Percentiles rank a stretch among this genome's conserved stretches.
phyloP scores from a whole-genome alignment of 2,329 filamentous ascomycete species.

The Calonectria fujianensis region DNA sequence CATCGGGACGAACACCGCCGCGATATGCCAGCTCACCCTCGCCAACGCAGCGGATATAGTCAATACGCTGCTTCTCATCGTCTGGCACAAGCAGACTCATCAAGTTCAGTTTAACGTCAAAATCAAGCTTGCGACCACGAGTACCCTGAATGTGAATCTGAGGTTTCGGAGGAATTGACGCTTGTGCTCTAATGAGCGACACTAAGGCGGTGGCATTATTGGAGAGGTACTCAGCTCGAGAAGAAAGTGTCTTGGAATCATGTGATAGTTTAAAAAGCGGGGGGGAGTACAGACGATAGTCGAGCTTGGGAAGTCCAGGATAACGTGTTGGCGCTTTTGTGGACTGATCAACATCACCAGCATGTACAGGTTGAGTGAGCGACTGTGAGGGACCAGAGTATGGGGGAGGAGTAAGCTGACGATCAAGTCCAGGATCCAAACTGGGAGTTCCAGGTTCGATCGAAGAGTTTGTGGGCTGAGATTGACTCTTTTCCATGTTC shows the following conservation, averaged over 20 bases:
- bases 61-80: slow-evolving; percentile 65
- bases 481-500: slow-evolving; percentile 29
- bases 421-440: neutral
- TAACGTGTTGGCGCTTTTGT: slow-evolving; percentile 59
- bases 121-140: slow-evolving; percentile 67
- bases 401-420: slow-evolving; percentile 45
- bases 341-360: slow-evolving; percentile 18
- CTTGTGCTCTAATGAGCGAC: slow-evolving; percentile 68
- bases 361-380: neutral
- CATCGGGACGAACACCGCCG: slow-evolving; percentile 65
- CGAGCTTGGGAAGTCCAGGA: slow-evolving; percentile 68
- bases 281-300: slow-evolving; percentile 72
- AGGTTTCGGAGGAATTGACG: slow-evolving; percentile 73
- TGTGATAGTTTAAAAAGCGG: slow-evolving; percentile 70
- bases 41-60: slow-evolving; percentile 72
- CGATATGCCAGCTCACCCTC: slow-evolving; percentile 70
- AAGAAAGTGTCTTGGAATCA: slow-evolving; percentile 69
- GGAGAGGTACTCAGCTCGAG: slow-evolving; percentile 69
- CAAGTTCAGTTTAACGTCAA: slow-evolving; percentile 72
- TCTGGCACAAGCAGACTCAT: slow-evolving; percentile 72
- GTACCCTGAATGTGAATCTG: slow-evolving; percentile 70
- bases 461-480: too few species aligned
- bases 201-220: slow-evolving; percentile 66
- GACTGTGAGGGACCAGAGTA: slow-evolving; percentile 50
- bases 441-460: neutral